These are phyloP conservation scores for Eimeria falciformis DNA, from an alignment of 169 alveolate genomes.

Conservation along the genomic window DNA sequence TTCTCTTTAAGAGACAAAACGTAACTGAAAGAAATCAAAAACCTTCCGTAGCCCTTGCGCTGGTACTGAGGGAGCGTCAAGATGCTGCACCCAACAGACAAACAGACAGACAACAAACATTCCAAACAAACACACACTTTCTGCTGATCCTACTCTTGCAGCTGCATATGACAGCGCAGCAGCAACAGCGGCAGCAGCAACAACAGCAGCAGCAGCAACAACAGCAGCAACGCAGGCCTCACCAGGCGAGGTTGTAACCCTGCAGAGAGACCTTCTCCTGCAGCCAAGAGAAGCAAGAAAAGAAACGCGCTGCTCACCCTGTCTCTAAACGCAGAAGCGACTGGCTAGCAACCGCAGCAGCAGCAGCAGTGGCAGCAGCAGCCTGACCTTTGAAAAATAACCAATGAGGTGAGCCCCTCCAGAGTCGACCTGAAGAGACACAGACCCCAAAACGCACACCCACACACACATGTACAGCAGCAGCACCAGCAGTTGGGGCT, in stretches of 20 bases:
- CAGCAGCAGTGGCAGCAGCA: not conserved
- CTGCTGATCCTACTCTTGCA: not conserved
- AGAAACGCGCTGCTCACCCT: not conserved
- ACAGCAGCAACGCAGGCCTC: constrained; percentile 16
- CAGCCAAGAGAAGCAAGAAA: not conserved
- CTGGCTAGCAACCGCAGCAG: not conserved
- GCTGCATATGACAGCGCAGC: not conserved
- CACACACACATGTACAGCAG: not conserved
- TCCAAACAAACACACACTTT: not conserved
- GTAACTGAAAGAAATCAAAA: constrained; percentile 91
- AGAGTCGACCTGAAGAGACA: constrained; percentile 71
- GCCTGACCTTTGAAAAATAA: constrained; percentile 88
- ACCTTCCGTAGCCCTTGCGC: constrained; percentile 94
- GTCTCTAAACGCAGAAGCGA: not conserved
- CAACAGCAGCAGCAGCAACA: constrained; percentile 24
- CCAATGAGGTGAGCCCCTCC: constrained; percentile 94
- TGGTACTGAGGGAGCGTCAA: constrained; percentile 85
- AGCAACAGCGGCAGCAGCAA: not conserved
- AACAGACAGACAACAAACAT: not conserved
- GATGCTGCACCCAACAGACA: constrained; percentile 20
- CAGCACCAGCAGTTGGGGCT: not conserved
- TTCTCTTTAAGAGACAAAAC: constrained; percentile 94
- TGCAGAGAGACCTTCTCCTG: constrained; percentile 88
- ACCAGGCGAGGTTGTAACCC: constrained; percentile 91
- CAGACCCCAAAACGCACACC: not conserved